These are phyloP conservation scores for Wickerhamomyces sp. DNA, from an alignment of 1,139 yeast species.

Conservation along the genomic window DNA sequence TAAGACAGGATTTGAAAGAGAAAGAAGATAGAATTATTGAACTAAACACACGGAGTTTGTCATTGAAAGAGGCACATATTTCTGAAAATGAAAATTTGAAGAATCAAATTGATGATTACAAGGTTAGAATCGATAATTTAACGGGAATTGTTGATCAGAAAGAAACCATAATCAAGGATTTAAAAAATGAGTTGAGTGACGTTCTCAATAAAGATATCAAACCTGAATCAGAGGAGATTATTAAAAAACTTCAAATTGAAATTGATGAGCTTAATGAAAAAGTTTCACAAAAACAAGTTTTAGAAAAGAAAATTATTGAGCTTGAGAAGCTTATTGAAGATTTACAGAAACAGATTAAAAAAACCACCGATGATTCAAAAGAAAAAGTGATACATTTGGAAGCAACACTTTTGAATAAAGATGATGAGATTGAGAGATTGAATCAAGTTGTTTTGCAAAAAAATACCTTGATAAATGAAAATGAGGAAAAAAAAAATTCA, in stretches of 20 bases:
- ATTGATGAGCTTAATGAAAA: constrained; percentile 11
- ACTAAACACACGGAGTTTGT: constrained; percentile 14
- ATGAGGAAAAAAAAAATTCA: constrained; percentile 2
- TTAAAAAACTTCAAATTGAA: constrained; percentile 5
- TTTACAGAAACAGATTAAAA: constrained; percentile 15
- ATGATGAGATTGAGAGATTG: neutral
- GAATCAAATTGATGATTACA: neutral
- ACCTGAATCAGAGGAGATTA: neutral
- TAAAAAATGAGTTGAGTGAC: constrained; percentile 3
- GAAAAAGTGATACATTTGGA: constrained; percentile 18
- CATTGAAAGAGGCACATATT: constrained; percentile 11
- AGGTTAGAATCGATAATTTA: neutral
- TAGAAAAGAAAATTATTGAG: constrained; percentile 1
- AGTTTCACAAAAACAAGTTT: neutral
- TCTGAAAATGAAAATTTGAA: constrained; percentile 5
- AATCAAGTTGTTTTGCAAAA: neutral
- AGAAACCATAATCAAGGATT: constrained; percentile 1
- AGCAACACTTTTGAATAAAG: constrained; percentile 13
- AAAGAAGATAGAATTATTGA: constrained; percentile 9
- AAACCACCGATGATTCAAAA: constrained; percentile 7
- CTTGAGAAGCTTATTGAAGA: neutral
- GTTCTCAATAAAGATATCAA: constrained; percentile 1
- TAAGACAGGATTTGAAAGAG: constrained; percentile 9
- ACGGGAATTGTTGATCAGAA: constrained; percentile 4
- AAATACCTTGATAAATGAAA: neutral